Conservation (phyloP, 73 alveolate species). For the Blepharisma stoltei region DNA sequence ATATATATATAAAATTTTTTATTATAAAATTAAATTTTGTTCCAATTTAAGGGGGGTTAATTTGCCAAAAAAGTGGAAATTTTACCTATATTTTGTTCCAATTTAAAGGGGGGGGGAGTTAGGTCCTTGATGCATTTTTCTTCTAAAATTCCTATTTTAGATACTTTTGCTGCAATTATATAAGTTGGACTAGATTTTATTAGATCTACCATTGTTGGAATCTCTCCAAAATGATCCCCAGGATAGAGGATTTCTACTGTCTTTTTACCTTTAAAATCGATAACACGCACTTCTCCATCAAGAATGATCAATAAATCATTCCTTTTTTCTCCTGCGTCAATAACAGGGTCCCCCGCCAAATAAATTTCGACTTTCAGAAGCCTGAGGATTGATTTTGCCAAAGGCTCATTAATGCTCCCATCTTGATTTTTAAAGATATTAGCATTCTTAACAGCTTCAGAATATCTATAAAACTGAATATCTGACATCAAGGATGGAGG, state of each 20-base stretch:
- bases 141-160: background rate
- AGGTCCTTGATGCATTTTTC: conserved; percentile 1
- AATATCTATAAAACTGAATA: conserved; percentile 36
- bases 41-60: no score
- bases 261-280: conserved; percentile 43
- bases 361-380: conserved; percentile 41
- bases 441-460: conserved; percentile 36
- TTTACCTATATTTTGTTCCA: no score
- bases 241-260: conserved; percentile 33
- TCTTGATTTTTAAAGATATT: background rate
- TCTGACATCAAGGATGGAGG: conserved; percentile 48
- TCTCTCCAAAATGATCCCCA: conserved; percentile 59
- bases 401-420: conserved; percentile 20
- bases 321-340: conserved; percentile 52
- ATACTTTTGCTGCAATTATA: background rate
- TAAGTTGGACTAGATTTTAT: background rate
- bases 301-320: conserved; percentile 40
- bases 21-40: no score
- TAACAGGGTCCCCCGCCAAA: conserved; percentile 44
- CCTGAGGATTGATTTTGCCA: conserved; percentile 37
- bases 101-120: no score
- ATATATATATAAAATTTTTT: no score
- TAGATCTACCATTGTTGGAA: conserved; percentile 11
- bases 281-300: conserved; percentile 57
- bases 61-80: no score